Conservation (phyloP, 805 yeast species). For the Martiniozyma abietophila region DNA sequence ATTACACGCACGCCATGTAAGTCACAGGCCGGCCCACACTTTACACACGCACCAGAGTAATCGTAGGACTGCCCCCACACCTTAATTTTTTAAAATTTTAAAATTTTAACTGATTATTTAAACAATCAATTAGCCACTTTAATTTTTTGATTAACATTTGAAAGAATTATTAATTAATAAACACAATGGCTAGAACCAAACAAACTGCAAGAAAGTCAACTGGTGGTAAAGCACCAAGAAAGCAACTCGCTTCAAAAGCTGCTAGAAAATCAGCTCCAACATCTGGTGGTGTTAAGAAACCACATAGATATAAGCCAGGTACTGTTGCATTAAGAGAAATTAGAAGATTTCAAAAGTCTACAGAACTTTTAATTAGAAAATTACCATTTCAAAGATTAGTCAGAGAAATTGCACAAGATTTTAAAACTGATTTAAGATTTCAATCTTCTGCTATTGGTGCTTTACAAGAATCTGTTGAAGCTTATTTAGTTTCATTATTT, state of each 20-base stretch:
- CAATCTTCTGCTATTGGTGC: slow-evolving; percentile 98
- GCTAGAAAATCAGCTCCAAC: slow-evolving; percentile 92
- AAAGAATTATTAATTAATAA: slow-evolving; percentile 4
- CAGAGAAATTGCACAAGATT: slow-evolving; percentile 91
- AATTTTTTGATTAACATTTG: too few relatives aligned
- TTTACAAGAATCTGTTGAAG: slow-evolving; percentile 97
- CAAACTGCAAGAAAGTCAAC: slow-evolving; percentile 93
- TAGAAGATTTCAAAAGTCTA: slow-evolving; percentile 94
- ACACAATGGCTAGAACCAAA: slow-evolving; percentile 79
- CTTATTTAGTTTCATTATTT: slow-evolving; percentile 89
- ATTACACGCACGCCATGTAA: slow-evolving; percentile 6
- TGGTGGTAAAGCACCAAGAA: slow-evolving; percentile 96
- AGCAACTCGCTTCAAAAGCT: slow-evolving; percentile 85
- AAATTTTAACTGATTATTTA: too few relatives aligned
- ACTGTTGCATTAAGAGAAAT: slow-evolving; percentile 95
- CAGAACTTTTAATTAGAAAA: slow-evolving; percentile 91
- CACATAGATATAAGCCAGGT: slow-evolving; percentile 97
- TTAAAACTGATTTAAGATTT: slow-evolving; percentile 89
- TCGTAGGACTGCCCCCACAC: not conserved
- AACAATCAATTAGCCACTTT: too few relatives aligned
- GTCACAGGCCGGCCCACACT: not conserved
- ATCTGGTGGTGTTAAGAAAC: slow-evolving; percentile 88
- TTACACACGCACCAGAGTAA: not conserved
- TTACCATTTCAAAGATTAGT: slow-evolving; percentile 96
- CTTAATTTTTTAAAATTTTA: not conserved